phyloP scores from a whole-genome alignment of 345 rosid genomes.

The Populus deltoides region DNA sequence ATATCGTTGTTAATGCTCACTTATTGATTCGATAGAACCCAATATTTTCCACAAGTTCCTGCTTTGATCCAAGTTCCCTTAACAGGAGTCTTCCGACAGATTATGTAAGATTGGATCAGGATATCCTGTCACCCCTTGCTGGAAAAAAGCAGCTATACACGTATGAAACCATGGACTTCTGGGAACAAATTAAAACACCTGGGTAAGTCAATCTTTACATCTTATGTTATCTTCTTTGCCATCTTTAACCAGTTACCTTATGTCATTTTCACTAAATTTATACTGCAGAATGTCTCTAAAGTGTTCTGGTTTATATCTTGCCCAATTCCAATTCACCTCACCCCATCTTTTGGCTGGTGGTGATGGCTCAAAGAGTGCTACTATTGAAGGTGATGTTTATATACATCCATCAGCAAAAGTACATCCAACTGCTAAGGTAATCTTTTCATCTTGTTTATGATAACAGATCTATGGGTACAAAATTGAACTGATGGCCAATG shows the following conservation, averaged over 20 bases:
- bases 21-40: neutral
- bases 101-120: conserved; percentile 88
- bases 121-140: conserved; percentile 82
- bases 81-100: conserved; percentile 36
- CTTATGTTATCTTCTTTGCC: neutral
- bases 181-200: conserved; percentile 93
- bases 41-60: conserved; percentile 1
- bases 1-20: neutral
- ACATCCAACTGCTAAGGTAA: conserved; percentile 93
- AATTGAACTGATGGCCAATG: neutral
- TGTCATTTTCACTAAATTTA: neutral
- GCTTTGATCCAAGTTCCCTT: conserved; percentile 19
- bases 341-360: conserved; percentile 79
- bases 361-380: conserved; percentile 66
- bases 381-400: conserved; percentile 75
- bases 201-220: conserved; percentile 42
- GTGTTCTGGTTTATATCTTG: conserved; percentile 78
- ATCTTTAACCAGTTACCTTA: conserved; percentile 1
- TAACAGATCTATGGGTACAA: neutral
- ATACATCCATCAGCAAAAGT: conserved; percentile 96
- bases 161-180: conserved; percentile 68
- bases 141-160: conserved; percentile 83
- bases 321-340: conserved; percentile 68
- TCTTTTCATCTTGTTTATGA: neutral
- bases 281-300: conserved; percentile 76